Conservation (phyloP, 768 basidiomycete genomes). For the Lentinula guzmanii region DNA sequence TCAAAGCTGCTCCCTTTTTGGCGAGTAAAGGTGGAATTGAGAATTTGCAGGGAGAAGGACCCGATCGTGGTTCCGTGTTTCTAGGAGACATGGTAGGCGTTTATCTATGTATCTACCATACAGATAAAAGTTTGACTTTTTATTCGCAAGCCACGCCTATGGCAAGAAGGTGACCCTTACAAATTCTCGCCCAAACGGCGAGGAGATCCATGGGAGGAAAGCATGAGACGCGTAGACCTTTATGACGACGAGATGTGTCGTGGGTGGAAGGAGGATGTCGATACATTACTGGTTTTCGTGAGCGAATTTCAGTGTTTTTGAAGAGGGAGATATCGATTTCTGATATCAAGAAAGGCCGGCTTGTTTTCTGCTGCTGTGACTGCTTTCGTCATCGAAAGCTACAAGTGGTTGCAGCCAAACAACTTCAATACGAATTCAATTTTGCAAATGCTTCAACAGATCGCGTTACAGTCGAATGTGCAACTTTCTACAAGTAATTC, state of each 20-base stretch:
- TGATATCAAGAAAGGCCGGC: slow-evolving; percentile 10
- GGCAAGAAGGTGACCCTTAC: slow-evolving; percentile 6
- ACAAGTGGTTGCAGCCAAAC: slow-evolving; percentile 8
- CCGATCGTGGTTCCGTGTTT: neutral
- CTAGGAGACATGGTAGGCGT: neutral
- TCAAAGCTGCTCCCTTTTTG: neutral
- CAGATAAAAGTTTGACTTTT: neutral
- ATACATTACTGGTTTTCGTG: slow-evolving; percentile 24
- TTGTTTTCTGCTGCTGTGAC: slow-evolving; percentile 20
- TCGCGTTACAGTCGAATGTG: neutral
- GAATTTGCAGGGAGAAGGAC: neutral
- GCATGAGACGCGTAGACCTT: slow-evolving; percentile 17
- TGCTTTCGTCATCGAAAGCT: slow-evolving; percentile 15
- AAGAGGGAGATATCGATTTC: neutral
- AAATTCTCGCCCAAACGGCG: slow-evolving; percentile 2
- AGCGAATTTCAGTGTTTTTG: neutral
- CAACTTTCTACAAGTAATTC: neutral
- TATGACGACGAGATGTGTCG: slow-evolving; percentile 25
- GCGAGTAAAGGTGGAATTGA: neutral
- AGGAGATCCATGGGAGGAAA: slow-evolving; percentile 17
- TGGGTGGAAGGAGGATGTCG: slow-evolving; percentile 26
- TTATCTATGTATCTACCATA: neutral
- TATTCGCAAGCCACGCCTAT: neutral
- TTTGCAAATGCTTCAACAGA: neutral
- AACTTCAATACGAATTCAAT: neutral